A percentile compares a stretch with the other conserved stretches of the same genome.
Evolutionary conservation across 176 grass and related monocot species (phyloP).

Genomic region (Carex cristatella): DNA sequence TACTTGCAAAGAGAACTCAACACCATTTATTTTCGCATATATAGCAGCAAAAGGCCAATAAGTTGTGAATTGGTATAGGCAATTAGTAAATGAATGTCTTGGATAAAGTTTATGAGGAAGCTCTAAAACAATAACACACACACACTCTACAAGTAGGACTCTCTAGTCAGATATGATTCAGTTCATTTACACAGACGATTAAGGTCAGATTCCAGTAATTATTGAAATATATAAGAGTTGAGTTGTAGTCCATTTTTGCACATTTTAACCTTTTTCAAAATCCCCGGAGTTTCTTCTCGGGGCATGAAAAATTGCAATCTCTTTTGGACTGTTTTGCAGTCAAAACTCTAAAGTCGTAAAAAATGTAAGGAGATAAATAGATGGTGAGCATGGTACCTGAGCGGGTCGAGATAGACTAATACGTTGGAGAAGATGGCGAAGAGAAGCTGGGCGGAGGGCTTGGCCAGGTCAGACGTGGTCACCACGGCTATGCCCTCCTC

Average conservation of each 20-base stretch:
- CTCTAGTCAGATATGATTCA: not conserved
- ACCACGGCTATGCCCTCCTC: conserved; percentile 11
- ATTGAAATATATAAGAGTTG: not conserved
- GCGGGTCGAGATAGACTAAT: conserved; percentile 2
- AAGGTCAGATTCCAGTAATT: not conserved
- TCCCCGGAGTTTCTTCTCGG: too few relatives aligned
- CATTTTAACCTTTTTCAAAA: too few relatives aligned
- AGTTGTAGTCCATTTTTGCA: not conserved
- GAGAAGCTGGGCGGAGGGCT: conserved; percentile 12
- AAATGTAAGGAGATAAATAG: not conserved
- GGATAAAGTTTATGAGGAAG: not conserved
- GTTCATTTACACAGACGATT: not conserved
- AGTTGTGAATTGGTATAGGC: not conserved
- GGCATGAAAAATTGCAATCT: too few relatives aligned
- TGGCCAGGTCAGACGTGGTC: not conserved
- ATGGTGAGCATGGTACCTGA: not conserved
- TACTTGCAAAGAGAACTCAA: not conserved
- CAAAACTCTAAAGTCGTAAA: too few relatives aligned
- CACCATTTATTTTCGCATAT: not conserved
- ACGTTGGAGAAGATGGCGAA: conserved; percentile 13
- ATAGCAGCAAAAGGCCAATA: not conserved
- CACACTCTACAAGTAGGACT: not conserved
- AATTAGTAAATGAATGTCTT: not conserved
- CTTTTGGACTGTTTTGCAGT: not conserved
- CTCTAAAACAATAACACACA: not conserved